phyloP scores from a whole-genome alignment of 805 yeast genomes.

The Tetrapisispora arboricola region DNA sequence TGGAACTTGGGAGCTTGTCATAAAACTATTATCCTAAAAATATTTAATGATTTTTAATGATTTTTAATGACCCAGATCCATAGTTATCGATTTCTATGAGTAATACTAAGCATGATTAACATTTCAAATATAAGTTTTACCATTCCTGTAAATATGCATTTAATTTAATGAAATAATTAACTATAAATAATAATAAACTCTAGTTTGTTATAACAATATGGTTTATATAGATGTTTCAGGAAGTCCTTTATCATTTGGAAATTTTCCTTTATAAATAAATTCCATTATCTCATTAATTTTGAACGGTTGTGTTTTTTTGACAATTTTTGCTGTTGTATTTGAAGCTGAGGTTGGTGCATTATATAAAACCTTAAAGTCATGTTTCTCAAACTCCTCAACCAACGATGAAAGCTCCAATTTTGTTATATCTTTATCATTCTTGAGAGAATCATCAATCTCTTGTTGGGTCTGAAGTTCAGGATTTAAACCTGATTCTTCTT shows the following conservation, averaged over 20 bases:
- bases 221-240: background rate
- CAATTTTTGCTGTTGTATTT: slow-evolving; percentile 38
- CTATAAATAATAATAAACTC: background rate
- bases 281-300: slow-evolving; percentile 33
- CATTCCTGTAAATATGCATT: slow-evolving; percentile 4
- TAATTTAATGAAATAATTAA: background rate
- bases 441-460: slow-evolving; percentile 16
- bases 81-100: background rate
- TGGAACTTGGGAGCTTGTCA: slow-evolving; percentile 93
- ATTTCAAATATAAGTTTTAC: background rate
- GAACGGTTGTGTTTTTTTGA: slow-evolving; percentile 24
- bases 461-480: slow-evolving; percentile 17
- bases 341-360: slow-evolving; percentile 37
- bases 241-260: background rate
- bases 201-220: background rate
- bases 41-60: background rate
- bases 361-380: slow-evolving; percentile 46
- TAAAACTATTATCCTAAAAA: slow-evolving; percentile 40
- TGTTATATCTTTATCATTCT: slow-evolving; percentile 55
- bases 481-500: slow-evolving; percentile 26
- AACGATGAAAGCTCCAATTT: slow-evolving; percentile 54
- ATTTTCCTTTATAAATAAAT: slow-evolving; percentile 38
- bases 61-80: background rate
- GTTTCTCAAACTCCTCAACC: slow-evolving; percentile 43
- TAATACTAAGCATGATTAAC: background rate